Evolutionary conservation across 352 stramenopile species (phyloP), one percentile per base, ranked within the genome.

Genomic region (Globisporangium ultimum): DNA sequence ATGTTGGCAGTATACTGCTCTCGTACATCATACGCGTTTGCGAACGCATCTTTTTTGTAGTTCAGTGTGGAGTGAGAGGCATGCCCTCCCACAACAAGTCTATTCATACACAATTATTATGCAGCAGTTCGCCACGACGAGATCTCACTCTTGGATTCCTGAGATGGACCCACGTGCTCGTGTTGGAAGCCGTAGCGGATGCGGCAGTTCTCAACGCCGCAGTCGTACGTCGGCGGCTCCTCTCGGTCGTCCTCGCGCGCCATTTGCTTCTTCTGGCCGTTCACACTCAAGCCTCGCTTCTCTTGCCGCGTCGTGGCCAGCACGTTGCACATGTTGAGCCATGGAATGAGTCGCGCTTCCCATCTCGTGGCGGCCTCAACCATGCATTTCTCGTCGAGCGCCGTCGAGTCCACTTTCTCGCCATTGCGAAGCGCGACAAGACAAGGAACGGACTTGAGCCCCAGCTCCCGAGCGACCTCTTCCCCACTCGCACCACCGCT

Each of bases 111-210:
- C 28, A 10, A 11, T 36, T 36, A 36, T 36, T 17, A 45, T 18
- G 40, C 40, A 1, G 40, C 40, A 45, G 14, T 52, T 28, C 80
- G 78, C 80, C 80, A 90, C 28, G 76, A 58, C 3, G 80, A 80
- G 41, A 88, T 78, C 56, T 87, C 76, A 15, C 71, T 54, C 65
- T 87, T 88, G 40, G 74, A 64, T 28, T 81, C 67, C 45, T 87
- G 66, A 12, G 80, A 86, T 11, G 80, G 66, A 3, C 78, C 80
- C 15, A 90, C 78, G 59, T 90, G 80, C 50, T 90, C 80, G 55
- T 90, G 80, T 48, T 87, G 68, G 60, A 84, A 90, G 47, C 68
- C 63, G 55, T 75, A 90, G 17, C 80, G 78, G 32, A 90, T 78
- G 48, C 80, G 80, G 46, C 80, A 90, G 61, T 64, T 55, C 3